Evolutionary conservation across 2,329 filamentous ascomycete genomes (phyloP).

Genomic region (Pleomassaria siparia): DNA sequence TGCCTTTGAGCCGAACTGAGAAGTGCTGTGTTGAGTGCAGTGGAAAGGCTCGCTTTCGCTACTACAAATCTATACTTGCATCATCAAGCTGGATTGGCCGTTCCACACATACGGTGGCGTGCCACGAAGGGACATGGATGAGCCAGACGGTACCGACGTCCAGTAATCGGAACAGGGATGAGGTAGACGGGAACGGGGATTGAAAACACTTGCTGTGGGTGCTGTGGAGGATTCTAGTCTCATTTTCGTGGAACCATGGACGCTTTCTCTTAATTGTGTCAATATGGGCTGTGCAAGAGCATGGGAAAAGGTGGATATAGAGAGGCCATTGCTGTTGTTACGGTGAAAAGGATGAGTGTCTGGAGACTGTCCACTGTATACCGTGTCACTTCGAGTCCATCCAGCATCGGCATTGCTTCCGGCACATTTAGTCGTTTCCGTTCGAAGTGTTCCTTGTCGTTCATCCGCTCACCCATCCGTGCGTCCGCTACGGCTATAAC

Average conservation of each 20-base stretch:
- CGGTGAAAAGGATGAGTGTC: no score
- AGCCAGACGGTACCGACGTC: neutral
- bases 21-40: neutral
- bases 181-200: neutral
- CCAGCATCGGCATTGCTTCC: neutral
- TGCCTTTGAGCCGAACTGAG: neutral
- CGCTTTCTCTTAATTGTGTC: no score
- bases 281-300: no score
- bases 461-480: neutral
- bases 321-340: neutral
- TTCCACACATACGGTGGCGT: neutral
- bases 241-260: no score
- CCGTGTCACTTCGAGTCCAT: neutral
- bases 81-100: neutral
- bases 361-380: no score
- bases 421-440: neutral
- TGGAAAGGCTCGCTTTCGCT: no score
- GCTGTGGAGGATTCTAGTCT: neutral
- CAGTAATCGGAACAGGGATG: neutral
- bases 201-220: neutral
- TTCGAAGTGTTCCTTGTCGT: neutral
- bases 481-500: neutral
- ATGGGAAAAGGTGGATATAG: neutral
- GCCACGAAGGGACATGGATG: neutral
- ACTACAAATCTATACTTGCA: neutral